These are phyloP conservation scores for Talaromyces proteolyticus DNA, from an alignment of 495 filamentous ascomycete genomes.

Conservation along the genomic window DNA sequence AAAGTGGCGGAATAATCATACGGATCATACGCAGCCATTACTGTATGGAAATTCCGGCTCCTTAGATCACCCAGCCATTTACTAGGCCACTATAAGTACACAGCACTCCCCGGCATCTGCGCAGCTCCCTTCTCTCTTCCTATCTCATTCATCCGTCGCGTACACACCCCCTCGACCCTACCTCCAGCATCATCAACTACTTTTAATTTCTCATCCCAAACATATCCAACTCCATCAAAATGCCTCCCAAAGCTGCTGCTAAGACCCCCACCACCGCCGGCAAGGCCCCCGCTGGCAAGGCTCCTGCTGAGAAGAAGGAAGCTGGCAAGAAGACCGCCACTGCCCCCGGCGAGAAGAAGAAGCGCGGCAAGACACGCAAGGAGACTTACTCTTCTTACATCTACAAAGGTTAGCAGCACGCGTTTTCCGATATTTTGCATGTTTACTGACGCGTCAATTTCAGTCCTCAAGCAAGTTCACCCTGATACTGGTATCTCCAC, in stretches of 20 bases:
- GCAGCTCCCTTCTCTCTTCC: slow-evolving; percentile 13
- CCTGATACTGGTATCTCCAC: slow-evolving; percentile 99
- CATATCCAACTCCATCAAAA: slow-evolving; percentile 50
- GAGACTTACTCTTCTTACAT: slow-evolving; percentile 99
- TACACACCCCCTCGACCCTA: too few relatives aligned
- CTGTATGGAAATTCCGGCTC: slow-evolving; percentile 47
- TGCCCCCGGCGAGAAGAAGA: slow-evolving; percentile 96
- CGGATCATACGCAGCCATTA: slow-evolving; percentile 39
- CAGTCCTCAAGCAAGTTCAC: slow-evolving; percentile 99
- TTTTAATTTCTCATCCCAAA: slow-evolving; percentile 7
- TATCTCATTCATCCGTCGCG: slow-evolving; percentile 15
- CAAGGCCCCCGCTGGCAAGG: slow-evolving; percentile 91
- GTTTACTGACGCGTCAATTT: slow-evolving; percentile 32
- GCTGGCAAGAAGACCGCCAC: slow-evolving; percentile 94
- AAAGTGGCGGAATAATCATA: slow-evolving; percentile 47
- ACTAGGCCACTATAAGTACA: slow-evolving; percentile 46
- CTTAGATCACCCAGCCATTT: slow-evolving; percentile 39
- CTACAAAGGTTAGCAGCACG: slow-evolving; percentile 85
- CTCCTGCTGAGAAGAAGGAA: slow-evolving; percentile 96
- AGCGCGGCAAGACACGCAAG: slow-evolving; percentile 99
- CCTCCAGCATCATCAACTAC: too few relatives aligned
- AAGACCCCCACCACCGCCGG: slow-evolving; percentile 96
- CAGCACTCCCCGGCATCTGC: slow-evolving; percentile 26
- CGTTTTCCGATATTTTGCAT: slow-evolving; percentile 6
- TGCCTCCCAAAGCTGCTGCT: slow-evolving; percentile 90